Conservation (phyloP, 805 yeast genomes). For the Lipomyces anomalus region DNA sequence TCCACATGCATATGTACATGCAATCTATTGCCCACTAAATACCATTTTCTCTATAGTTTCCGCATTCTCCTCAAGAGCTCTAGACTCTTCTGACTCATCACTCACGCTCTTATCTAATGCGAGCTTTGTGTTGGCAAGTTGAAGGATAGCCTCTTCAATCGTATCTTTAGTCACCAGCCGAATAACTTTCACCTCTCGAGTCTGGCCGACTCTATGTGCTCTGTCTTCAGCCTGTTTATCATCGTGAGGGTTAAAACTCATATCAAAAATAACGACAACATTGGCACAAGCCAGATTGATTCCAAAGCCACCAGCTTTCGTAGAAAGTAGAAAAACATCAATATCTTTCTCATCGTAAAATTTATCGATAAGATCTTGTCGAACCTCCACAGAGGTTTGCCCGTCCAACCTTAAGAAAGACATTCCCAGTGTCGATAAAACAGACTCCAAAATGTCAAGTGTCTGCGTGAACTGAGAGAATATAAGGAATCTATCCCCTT, state of each 20-base stretch:
- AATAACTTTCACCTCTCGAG: conserved; percentile 71
- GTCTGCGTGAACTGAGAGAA: conserved; percentile 92
- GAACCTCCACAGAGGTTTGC: conserved; percentile 82
- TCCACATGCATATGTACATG: no score
- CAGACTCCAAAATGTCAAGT: conserved; percentile 77
- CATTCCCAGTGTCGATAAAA: conserved; percentile 56
- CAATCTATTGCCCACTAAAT: no score
- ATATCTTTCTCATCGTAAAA: conserved; percentile 77
- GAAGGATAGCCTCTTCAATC: conserved; percentile 83
- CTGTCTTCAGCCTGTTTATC: conserved; percentile 98
- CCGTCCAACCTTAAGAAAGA: conserved; percentile 87
- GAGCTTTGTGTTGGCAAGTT: conserved; percentile 81
- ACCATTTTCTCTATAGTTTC: conserved; percentile 35
- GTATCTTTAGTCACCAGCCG: conserved; percentile 68
- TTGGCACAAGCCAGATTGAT: conserved; percentile 94
- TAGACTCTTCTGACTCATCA: conserved; percentile 32
- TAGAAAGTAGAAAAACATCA: conserved; percentile 81
- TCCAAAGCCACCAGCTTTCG: conserved; percentile 99
- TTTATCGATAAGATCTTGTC: conserved; percentile 87
- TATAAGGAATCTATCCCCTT: conserved; percentile 63
- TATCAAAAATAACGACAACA: conserved; percentile 84
- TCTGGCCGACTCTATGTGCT: conserved; percentile 96
- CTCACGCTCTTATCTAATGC: conserved; percentile 61
- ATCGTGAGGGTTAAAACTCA: conserved; percentile 95
- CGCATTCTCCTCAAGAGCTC: conserved; percentile 35